Base-by-base conservation (phyloP, 257 asterid species). In the Fraxinus excelsior region DNA sequence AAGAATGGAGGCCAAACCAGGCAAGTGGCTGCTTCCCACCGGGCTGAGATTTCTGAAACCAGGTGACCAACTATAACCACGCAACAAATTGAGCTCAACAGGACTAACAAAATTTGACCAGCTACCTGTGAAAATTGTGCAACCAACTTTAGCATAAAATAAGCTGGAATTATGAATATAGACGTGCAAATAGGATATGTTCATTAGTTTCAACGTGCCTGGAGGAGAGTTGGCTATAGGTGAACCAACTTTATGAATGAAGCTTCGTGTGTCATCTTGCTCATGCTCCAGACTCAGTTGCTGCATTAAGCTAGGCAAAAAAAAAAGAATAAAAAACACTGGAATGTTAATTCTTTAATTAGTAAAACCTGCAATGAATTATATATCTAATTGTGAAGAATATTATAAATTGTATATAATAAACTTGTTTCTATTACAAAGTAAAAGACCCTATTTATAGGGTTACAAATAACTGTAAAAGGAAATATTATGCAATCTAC, bases 171-270 rank as follows among this genome's bases (percentile, higher is more conserved):
- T 40, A 37, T 73, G 79, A 21, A 21, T 67, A 14, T 70, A 58
- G 37, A 25, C 51, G 3, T 23, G 46, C 28, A 13, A 46, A 56
- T 37, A 78, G 67, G 8, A 34, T 3, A 31, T 58, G 60, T 68
- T 34, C 35, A 31, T 11, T 29, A 16, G 21, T n/a, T 23, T 26
- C 23, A 74, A 79, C 84, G 77, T 87, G 86, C 97, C 94, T 83
- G 99, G 94, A 62, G 99, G 98, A 86, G 99, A 96, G 87, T 77
- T 88, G 82, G 86, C 91, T 16, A 93, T 51, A 29, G 99, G 98
- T 8, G 97, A 96, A 78, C 97, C 96, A 75, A 91, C 91, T 81
- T 85, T 91, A 81, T 87, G 92, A 40, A 76, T 84, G 72, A 95
- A 80, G 53, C 81, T 77, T 72, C 92, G 94, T 81, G 83, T 81